These are phyloP conservation scores for Lindgomyces ingoldianus DNA, from an alignment of 495 filamentous ascomycete genomes.

Conservation along the genomic window DNA sequence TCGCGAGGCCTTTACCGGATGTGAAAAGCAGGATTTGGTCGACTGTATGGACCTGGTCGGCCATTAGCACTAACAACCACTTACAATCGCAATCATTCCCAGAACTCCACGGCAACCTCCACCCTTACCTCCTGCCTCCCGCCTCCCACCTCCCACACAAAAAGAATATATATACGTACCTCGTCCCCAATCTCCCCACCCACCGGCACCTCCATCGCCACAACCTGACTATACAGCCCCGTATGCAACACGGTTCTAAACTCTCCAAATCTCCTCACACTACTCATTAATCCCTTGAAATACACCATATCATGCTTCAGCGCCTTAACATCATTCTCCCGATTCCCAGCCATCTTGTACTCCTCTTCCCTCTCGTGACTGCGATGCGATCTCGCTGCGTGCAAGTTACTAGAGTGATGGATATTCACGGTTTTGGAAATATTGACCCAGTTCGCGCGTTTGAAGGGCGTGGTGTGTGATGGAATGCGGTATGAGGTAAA, in stretches of 20 bases:
- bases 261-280: constrained; percentile 54
- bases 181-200: constrained; percentile 68
- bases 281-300: constrained; percentile 56
- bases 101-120: too few species aligned
- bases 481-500: constrained; percentile 19
- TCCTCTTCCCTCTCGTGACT: not conserved
- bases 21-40: constrained; percentile 68
- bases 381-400: not conserved
- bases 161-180: constrained; percentile 40
- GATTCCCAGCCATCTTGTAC: constrained; percentile 21
- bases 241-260: constrained; percentile 65
- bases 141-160: too few species aligned
- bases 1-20: constrained; percentile 57
- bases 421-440: not conserved
- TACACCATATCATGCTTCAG: constrained; percentile 60
- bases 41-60: constrained; percentile 52
- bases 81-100: too few species aligned
- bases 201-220: constrained; percentile 64
- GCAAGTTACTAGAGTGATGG: not conserved
- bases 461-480: not conserved
- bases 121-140: too few species aligned
- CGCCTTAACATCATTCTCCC: constrained; percentile 34
- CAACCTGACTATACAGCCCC: constrained; percentile 63
- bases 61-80: too few species aligned
- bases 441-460: constrained; percentile 3